Conservation (phyloP, 306 rosid species). For the Mimosa bimucronata region DNA sequence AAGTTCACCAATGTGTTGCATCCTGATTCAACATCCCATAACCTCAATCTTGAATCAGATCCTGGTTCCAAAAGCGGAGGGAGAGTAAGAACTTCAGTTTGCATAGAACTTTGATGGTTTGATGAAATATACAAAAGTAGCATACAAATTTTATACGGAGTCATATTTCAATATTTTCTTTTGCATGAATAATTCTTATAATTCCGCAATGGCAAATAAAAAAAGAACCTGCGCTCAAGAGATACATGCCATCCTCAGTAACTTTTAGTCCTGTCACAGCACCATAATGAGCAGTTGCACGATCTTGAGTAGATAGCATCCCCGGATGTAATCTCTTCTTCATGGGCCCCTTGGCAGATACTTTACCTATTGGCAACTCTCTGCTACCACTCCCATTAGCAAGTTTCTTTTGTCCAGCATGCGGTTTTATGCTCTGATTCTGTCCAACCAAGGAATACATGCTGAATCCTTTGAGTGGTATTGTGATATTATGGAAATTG, state of each 20-base stretch:
- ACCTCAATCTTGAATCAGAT: constrained; percentile 92
- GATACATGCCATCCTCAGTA: constrained; percentile 89
- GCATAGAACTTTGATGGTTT: constrained; percentile 28
- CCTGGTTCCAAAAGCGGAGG: constrained; percentile 51
- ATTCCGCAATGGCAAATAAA: neutral
- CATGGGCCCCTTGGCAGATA: constrained; percentile 63
- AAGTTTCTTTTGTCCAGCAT: constrained; percentile 63
- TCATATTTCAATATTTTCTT: neutral
- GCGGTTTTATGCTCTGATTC: constrained; percentile 47
- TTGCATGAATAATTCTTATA: constrained; percentile 7
- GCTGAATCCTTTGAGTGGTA: constrained; percentile 57
- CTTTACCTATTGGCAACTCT: constrained; percentile 54
- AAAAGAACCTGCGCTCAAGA: constrained; percentile 85
- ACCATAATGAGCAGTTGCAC: constrained; percentile 97
- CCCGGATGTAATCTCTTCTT: constrained; percentile 95
- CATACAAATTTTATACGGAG: neutral
- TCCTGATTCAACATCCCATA: constrained; percentile 93
- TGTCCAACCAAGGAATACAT: constrained; percentile 43
- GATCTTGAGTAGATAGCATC: constrained; percentile 87
- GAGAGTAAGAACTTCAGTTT: constrained; percentile 19
- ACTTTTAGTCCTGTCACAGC: constrained; percentile 89
- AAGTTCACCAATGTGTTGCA: constrained; percentile 92
- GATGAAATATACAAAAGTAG: constrained; percentile 2
- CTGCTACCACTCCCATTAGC: constrained; percentile 65
- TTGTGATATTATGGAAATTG: neutral